Evolutionary conservation across 148 eudicot species (phyloP).

Genomic region (Vaccinium myrtillus): DNA sequence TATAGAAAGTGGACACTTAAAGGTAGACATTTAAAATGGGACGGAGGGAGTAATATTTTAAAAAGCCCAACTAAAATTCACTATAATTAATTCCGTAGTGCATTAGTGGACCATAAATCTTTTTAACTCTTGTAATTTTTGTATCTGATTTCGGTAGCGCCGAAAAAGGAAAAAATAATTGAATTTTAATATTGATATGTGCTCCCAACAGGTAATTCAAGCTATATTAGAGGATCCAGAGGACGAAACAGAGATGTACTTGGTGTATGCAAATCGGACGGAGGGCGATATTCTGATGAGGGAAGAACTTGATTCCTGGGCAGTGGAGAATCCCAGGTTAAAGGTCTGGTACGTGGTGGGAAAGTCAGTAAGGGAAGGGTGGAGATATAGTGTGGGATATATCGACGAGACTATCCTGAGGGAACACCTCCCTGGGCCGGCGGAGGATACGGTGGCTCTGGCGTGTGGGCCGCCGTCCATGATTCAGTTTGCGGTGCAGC

Average conservation of each 20-base stretch:
- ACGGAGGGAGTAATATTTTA: too few species aligned
- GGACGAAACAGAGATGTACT: conserved; percentile 75
- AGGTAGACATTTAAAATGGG: too few species aligned
- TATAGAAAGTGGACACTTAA: too few species aligned
- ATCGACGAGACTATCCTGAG: conserved; percentile 56
- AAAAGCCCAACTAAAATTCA: background rate
- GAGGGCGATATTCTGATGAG: conserved; percentile 74
- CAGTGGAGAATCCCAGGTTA: conserved; percentile 52
- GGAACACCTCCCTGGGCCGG: conserved; percentile 60
- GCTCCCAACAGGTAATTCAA: conserved; percentile 51
- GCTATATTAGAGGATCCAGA: conserved; percentile 72
- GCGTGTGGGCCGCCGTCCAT: conserved; percentile 95
- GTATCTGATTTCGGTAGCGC: background rate
- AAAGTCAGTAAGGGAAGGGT: conserved; percentile 44
- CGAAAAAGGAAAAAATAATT: background rate
- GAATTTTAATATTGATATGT: background rate
- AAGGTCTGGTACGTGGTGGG: conserved; percentile 90
- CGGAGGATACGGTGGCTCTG: conserved; percentile 55
- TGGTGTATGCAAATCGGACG: conserved; percentile 83
- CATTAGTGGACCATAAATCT: background rate
- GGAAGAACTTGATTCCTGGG: conserved; percentile 84
- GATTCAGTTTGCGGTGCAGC: conserved; percentile 87
- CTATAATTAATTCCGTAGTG: too few species aligned
- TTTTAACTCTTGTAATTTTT: too few species aligned
- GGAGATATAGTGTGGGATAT: conserved; percentile 67